Conservation (phyloP, 2,329 filamentous ascomycete species). For the Hymenoscyphus infarciens region DNA sequence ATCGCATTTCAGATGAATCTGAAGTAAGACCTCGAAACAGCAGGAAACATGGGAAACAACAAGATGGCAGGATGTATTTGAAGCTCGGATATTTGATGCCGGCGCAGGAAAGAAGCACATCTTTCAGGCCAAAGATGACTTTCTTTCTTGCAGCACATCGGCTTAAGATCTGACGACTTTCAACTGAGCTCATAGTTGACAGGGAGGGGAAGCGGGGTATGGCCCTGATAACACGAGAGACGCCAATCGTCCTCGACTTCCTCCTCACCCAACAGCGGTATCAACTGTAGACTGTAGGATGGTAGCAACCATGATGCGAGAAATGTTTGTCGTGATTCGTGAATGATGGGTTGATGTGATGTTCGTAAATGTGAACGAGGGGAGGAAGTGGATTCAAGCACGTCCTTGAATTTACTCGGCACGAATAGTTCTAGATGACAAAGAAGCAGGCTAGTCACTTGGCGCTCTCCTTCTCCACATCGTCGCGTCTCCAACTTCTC, state of each 20-base stretch:
- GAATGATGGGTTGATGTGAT: not conserved
- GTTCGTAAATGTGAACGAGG: not conserved
- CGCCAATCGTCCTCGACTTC: not conserved
- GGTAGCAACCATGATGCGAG: not conserved
- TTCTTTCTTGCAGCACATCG: not conserved
- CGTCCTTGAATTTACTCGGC: not conserved
- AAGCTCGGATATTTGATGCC: not conserved
- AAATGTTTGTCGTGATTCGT: not conserved
- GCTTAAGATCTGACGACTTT: not conserved
- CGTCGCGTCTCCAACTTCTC: not conserved
- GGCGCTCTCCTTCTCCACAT: not conserved
- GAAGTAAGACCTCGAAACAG: not conserved
- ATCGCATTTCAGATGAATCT: slow-evolving; percentile 1
- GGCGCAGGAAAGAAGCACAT: not conserved
- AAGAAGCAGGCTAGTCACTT: not conserved
- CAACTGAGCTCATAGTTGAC: not conserved
- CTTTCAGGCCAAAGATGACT: not conserved
- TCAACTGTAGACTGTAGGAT: not conserved
- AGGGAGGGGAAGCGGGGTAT: not conserved
- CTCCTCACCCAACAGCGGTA: not conserved
- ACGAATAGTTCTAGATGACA: not conserved
- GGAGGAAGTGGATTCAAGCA: no score
- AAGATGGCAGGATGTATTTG: not conserved
- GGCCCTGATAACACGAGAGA: no score
- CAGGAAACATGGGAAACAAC: not conserved